Evolutionary conservation across 176 grass and related monocot species (phyloP), one percentile per base, ranked within the genome.

Genomic region (Avena insularis): DNA sequence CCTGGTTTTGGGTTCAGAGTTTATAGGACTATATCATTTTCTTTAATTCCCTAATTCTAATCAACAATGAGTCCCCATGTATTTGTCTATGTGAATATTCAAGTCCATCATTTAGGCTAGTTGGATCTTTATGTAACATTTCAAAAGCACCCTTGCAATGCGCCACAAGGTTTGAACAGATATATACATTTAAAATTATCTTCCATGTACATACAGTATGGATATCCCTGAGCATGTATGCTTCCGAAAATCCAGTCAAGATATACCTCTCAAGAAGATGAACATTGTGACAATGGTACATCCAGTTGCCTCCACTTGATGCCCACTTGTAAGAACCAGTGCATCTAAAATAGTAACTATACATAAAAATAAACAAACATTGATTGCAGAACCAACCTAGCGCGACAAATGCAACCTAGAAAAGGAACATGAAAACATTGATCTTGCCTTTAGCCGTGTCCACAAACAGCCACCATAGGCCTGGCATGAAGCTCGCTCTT

Each of bases 231-330:
- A 78, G 23, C 55, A 79, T 79, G 16, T 69, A 71, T 59, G 27
- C 20, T 90, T 82, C 43, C 31, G 43, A 17, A 58, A 36, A n/a
- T 79, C 15, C 53, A 75, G 51, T 23, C 23, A 23, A 53, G 73
- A 77, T 31, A 61, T 90, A 98, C 95, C 95, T 95, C 83, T 87
- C 69, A 95, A 77, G 43, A 95, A 82, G 79, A 98, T 84, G 40
- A 93, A 81, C 72, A 86, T 88, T 49, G 90, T 80, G 66, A 83
- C 67, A 67, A 82, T 86, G 73, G 91, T 91, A 91, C 89, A 66
- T 84, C 86, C 88, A 84, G 87, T 88, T 78, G 86, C 82, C 82
- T 92, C 91, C 56, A 82, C 33, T 71, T 92, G 93, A 85, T 98
- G 91, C 68, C 93, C 86, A 60, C 59, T 78, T 59, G 75, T 87